Evolutionary conservation across 2,329 filamentous ascomycete species (phyloP), one percentile per base, ranked within the genome.

Genomic region (Laburnicola sp.): DNA sequence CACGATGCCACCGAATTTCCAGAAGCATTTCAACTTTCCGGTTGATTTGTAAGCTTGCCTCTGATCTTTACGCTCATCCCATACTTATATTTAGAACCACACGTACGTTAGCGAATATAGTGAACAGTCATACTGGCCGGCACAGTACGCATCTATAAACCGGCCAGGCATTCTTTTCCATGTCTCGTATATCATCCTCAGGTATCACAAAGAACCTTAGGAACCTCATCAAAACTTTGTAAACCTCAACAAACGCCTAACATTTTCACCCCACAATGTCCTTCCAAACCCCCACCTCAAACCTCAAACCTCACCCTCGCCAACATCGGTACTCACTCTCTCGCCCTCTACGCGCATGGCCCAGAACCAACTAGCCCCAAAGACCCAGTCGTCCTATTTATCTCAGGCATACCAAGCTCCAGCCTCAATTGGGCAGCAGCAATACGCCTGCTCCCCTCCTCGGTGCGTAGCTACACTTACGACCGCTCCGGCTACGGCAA

Each of bases 381-480:
- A 16, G 51, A 52, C 28, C 51, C 54, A 3, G 51, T 37, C 11
- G 45, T 52, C 1, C 28, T 57, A 21, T 55, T 57, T 36, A 22
- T 55, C 36, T 57, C 48, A n/a, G 54, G 54, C 28, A 42, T 57
- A 23, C 45, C 51, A 52, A 52, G 48, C 46, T 42, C 36, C 25
- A 48, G 37, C 9, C 51, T 59, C 27, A 45, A 42, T 28, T 61
- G 58, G 58, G 16, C 36, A 25, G 58, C 54, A 11, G 57, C 58
- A 21, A 35, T 51, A 22, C 56, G 57, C 28, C 49, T 51, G 39
- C 45, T 61, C 6, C 16, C 39, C 16, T 9, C 57, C 26, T 49
- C 45, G 0, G 39, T 59, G 36, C 58, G 57, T 30, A 58, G 57
- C 54, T 61, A 54, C 48, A 59, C 58, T 21, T 61, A 61, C 42